phyloP scores from a whole-genome alignment of 257 asterid species.

The Jasminum sambac region DNA sequence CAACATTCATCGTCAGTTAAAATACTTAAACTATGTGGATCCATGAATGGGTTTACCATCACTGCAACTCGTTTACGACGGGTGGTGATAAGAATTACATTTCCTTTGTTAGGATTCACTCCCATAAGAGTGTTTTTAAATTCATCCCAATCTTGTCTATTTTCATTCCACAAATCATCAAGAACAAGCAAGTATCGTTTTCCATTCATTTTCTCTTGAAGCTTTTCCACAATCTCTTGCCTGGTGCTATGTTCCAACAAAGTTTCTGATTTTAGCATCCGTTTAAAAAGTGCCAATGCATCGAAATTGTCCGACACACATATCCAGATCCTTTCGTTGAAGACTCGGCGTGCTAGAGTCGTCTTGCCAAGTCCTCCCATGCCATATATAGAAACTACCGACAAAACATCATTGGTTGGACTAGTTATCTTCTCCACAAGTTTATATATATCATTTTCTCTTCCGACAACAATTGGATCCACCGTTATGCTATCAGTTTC shows the following conservation, averaged over 20 bases:
- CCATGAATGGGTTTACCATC: not conserved
- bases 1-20: no score
- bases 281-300: no score
- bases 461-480: slow-evolving; percentile 23
- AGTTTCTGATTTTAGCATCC: not conserved
- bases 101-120: not conserved
- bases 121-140: not conserved
- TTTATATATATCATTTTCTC: slow-evolving; percentile 14
- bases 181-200: no score
- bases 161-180: no score
- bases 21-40: not conserved
- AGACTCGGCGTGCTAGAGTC: not conserved
- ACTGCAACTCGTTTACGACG: not conserved
- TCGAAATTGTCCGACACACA: not conserved
- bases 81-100: slow-evolving; percentile 6
- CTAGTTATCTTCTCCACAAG: not conserved
- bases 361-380: not conserved
- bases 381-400: not conserved
- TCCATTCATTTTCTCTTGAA: no score
- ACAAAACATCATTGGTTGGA: slow-evolving; percentile 1
- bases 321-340: not conserved
- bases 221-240: slow-evolving; percentile 3
- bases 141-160: slow-evolving; percentile 8
- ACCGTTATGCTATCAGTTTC: no score
- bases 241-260: not conserved